Conservation (phyloP, 352 stramenopile genomes). For the Globisporangium emineosum region DNA sequence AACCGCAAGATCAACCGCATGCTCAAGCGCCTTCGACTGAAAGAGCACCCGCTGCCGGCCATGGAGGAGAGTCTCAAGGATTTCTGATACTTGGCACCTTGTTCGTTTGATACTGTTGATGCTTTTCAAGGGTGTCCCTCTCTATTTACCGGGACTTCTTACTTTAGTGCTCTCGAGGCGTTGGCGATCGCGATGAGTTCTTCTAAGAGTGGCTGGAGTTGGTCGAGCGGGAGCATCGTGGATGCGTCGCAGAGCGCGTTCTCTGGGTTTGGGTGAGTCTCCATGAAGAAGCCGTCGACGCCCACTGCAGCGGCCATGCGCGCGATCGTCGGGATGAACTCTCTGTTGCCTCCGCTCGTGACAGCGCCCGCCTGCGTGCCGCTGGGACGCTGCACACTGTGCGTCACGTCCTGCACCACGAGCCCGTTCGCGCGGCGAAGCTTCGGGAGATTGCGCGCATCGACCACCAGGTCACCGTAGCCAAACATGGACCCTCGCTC, state of each 20-base stretch:
- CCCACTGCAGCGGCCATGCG: constrained; percentile 80
- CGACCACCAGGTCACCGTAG: constrained; percentile 85
- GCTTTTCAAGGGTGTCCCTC: neutral
- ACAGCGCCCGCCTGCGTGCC: constrained; percentile 28
- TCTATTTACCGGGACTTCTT: constrained; percentile 4
- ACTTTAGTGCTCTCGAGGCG: constrained; percentile 38
- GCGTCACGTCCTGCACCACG: constrained; percentile 86
- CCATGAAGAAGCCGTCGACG: constrained; percentile 88
- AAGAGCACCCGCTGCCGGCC: constrained; percentile 62
- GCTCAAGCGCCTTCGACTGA: constrained; percentile 63
- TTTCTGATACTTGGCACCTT: constrained; percentile 24
- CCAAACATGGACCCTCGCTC: constrained; percentile 88
- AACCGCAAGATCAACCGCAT: constrained; percentile 82
- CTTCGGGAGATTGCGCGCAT: constrained; percentile 78
- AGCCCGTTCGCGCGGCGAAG: constrained; percentile 53
- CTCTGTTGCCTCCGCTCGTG: constrained; percentile 69
- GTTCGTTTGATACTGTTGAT: neutral
- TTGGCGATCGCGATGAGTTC: constrained; percentile 75
- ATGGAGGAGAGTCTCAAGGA: constrained; percentile 79
- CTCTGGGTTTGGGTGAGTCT: constrained; percentile 77
- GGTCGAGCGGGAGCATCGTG: constrained; percentile 72
- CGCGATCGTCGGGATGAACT: constrained; percentile 84
- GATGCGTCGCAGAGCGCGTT: constrained; percentile 61
- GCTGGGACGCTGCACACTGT: constrained; percentile 77
- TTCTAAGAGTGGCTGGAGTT: constrained; percentile 59